Evolutionary conservation across 192 early-diverging fungal species (phyloP), one percentile per base, ranked within the genome.

Genomic region (Coemansia sp.): DNA sequence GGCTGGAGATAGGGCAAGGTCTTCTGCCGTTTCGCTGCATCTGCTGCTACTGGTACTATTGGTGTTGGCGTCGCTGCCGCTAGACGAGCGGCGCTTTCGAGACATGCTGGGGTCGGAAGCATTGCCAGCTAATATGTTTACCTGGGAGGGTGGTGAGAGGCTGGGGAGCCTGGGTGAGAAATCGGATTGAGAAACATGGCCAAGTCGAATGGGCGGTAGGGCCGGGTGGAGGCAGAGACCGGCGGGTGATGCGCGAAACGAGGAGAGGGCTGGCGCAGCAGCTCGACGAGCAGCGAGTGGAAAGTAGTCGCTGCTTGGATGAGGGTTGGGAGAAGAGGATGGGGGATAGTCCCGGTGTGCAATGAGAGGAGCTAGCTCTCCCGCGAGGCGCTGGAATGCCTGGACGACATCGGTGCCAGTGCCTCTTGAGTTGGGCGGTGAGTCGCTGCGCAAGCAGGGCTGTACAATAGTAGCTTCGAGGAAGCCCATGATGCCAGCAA

Each of bases 401-500:
- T 75, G 72, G 3, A 60, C 65, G 15, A 69, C 39, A 9, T 68
- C 59, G 18, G 60, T 29, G 56, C 22, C 47, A 35, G 60, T 53
- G 30, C 29, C 13, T 32, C 53, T 61, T 37, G 39, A 27, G 30
- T 38, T 13, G 40, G n/a, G 50, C 13, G 20, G 29, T 18, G 52
- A 41, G 35, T 22, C 52, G 38, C 44, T 60, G 41, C 38, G 45
- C 43, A 29, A 1, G 32, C 53, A 56, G 30, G 78, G 72, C 58
- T 59, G 73, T 16, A 80, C 78, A 32, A 80, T 65, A 12, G 78
- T 61, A 1, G 78, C 35, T 52, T 80, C 78, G 4, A 80, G 66
- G 40, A 80, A 80, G 41, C 66, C 40, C 69, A 80, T 61, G 56
- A 80, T 73, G 9, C 78, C 78, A 9, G 78, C 64, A 69, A 80